Conservation (phyloP, 352 stramenopile species). For the Globisporangium nagaii region DNA sequence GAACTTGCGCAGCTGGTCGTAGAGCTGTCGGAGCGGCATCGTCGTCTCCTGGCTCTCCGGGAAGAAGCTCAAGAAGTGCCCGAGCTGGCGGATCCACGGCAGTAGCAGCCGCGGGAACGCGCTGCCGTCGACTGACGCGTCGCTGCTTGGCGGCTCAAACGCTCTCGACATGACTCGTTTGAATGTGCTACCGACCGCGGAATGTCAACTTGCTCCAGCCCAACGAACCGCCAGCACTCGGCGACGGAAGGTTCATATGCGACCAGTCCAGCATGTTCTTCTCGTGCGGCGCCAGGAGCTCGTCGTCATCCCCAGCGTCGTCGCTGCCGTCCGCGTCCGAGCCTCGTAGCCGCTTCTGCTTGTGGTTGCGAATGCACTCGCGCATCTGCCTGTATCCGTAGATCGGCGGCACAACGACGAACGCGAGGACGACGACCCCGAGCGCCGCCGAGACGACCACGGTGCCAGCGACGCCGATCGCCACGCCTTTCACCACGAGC, state of each 20-base stretch:
- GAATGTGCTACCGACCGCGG: too few species aligned
- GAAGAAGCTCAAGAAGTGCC: slow-evolving; percentile 85
- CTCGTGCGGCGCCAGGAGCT: too few species aligned
- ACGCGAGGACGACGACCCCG: slow-evolving; percentile 24
- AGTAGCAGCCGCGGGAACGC: slow-evolving; percentile 67
- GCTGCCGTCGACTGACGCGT: slow-evolving; percentile 15
- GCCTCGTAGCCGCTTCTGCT: neutral
- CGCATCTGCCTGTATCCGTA: slow-evolving; percentile 50
- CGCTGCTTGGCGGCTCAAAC: slow-evolving; percentile 28
- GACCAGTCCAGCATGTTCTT: too few species aligned
- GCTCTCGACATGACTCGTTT: slow-evolving; percentile 75
- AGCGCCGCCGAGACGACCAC: slow-evolving; percentile 39
- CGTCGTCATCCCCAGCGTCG: too few species aligned
- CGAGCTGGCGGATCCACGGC: slow-evolving; percentile 82
- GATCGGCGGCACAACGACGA: slow-evolving; percentile 57
- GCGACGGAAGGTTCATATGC: too few species aligned
- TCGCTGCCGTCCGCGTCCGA: too few species aligned
- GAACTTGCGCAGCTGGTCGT: slow-evolving; percentile 77
- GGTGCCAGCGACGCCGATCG: slow-evolving; percentile 41
- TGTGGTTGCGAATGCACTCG: slow-evolving; percentile 5
- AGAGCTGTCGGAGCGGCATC: slow-evolving; percentile 66
- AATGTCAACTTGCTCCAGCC: too few species aligned
- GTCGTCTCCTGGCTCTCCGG: slow-evolving; percentile 82
- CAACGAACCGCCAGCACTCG: too few species aligned
- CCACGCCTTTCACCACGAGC: slow-evolving; percentile 56